A percentile compares a stretch with the other conserved stretches of the same genome.
Evolutionary conservation across 768 basidiomycete species (phyloP).

Genomic region (Phaeolepiota aurea): DNA sequence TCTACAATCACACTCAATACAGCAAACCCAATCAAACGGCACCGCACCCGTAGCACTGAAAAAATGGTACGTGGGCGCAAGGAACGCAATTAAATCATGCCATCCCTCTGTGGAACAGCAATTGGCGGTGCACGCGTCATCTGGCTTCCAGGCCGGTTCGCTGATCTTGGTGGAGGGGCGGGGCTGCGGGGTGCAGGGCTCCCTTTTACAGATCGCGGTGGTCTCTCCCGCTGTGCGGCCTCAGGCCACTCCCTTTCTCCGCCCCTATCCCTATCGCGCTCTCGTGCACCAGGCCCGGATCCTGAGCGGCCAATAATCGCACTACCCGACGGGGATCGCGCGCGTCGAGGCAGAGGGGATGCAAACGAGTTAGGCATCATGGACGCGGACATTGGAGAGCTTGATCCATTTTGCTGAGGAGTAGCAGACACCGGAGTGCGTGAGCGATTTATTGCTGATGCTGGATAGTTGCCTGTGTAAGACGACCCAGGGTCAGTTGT

Average conservation of each 20-base stretch:
- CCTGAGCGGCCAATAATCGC: slow-evolving; percentile 12
- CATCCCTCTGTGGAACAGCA: slow-evolving; percentile 47
- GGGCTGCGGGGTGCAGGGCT: slow-evolving; percentile 38
- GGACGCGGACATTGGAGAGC: slow-evolving; percentile 15
- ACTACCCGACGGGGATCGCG: slow-evolving; percentile 22
- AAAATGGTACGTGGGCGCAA: too few species aligned
- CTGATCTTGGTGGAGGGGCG: slow-evolving; percentile 48
- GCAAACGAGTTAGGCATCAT: slow-evolving; percentile 16
- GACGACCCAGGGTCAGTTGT: neutral
- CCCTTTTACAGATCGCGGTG: slow-evolving; percentile 20
- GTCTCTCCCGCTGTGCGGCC: slow-evolving; percentile 15
- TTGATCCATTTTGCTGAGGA: slow-evolving; percentile 8
- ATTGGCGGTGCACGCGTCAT: slow-evolving; percentile 36
- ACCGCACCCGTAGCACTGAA: too few species aligned
- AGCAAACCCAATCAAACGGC: too few species aligned
- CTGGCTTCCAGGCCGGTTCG: slow-evolving; percentile 55
- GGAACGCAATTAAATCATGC: slow-evolving; percentile 58
- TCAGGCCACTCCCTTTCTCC: slow-evolving; percentile 11
- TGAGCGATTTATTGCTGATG: too few species aligned
- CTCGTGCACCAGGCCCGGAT: slow-evolving; percentile 9
- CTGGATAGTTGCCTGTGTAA: neutral
- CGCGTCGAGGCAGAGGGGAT: slow-evolving; percentile 23
- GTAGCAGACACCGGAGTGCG: slow-evolving; percentile 17
- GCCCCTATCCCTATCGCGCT: slow-evolving; percentile 10
- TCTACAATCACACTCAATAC: too few species aligned